Evolutionary conservation across 2,329 filamentous ascomycete genomes (phyloP).

Genomic region (Botryotinia globosa): DNA sequence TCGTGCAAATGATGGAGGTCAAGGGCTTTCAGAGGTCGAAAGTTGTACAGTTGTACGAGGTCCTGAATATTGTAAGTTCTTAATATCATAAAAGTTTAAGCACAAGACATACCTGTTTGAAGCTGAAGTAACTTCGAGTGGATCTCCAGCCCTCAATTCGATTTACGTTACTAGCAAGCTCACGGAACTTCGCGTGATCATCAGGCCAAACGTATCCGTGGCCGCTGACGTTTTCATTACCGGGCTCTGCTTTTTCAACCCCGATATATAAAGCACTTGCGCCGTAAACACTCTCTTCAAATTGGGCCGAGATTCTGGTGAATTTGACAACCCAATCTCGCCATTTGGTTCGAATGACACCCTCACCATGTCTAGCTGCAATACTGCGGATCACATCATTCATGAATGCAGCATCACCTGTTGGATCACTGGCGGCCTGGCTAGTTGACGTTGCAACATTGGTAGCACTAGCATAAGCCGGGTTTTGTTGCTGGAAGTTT

Average conservation of each 20-base stretch:
- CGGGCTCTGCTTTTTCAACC: conserved; percentile 64
- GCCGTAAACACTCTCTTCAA: conserved; percentile 94
- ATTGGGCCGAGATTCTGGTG: conserved; percentile 85
- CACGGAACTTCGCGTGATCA: conserved; percentile 73
- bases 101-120: conserved; percentile 67
- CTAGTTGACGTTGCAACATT: conserved; percentile 40
- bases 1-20: conserved; percentile 93
- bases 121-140: conserved; percentile 92
- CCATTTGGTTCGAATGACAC: conserved; percentile 88
- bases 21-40: conserved; percentile 70
- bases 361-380: conserved; percentile 80
- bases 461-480: conserved; percentile 51
- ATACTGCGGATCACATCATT: conserved; percentile 80
- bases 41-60: conserved; percentile 60
- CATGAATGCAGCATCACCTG: conserved; percentile 88
- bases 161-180: conserved; percentile 87
- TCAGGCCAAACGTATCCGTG: conserved; percentile 97
- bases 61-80: conserved; percentile 50
- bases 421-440: conserved; percentile 58
- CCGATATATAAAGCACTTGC: conserved; percentile 86
- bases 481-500: conserved; percentile 83
- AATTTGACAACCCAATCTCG: conserved; percentile 93
- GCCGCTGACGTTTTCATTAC: conserved; percentile 61
- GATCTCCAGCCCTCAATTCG: conserved; percentile 96
- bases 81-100: conserved; percentile 18